phyloP scores from a whole-genome alignment of 2,329 filamentous ascomycete genomes.

The Penicillium hordei region DNA sequence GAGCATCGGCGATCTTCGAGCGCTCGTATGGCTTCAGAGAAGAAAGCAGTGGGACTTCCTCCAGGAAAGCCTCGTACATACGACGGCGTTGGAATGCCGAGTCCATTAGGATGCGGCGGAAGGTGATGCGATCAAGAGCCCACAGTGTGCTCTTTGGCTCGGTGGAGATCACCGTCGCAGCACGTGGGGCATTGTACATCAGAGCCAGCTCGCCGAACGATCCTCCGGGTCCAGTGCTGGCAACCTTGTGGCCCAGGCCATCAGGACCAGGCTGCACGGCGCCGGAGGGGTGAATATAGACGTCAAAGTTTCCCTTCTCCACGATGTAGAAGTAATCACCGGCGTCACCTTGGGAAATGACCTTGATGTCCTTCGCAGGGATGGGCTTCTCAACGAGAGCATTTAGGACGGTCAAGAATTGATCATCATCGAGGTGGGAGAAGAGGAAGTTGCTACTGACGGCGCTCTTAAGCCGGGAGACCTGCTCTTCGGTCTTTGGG shows the following conservation, averaged over 20 bases:
- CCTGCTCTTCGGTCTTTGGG: slow-evolving; percentile 78
- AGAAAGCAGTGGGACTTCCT: slow-evolving; percentile 83
- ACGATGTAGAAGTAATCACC: slow-evolving; percentile 98
- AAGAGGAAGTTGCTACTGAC: slow-evolving; percentile 93
- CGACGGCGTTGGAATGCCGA: slow-evolving; percentile 92
- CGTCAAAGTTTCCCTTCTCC: slow-evolving; percentile 84
- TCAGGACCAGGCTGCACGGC: slow-evolving; percentile 74
- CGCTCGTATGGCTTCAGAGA: slow-evolving; percentile 88
- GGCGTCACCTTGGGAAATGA: slow-evolving; percentile 92
- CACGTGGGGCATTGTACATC: slow-evolving; percentile 98
- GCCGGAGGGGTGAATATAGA: slow-evolving; percentile 81
- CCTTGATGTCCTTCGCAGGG: slow-evolving; percentile 83
- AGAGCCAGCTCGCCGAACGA: slow-evolving; percentile 95
- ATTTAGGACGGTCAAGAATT: slow-evolving; percentile 80
- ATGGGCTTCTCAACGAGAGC: slow-evolving; percentile 94
- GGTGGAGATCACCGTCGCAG: slow-evolving; percentile 85
- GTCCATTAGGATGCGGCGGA: slow-evolving; percentile 97
- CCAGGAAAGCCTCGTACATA: slow-evolving; percentile 96
- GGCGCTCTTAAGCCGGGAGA: slow-evolving; percentile 73
- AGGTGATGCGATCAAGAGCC: slow-evolving; percentile 93
- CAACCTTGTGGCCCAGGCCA: slow-evolving; percentile 80
- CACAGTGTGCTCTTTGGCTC: slow-evolving; percentile 79
- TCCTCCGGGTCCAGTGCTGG: slow-evolving; percentile 78
- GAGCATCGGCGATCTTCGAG: slow-evolving; percentile 93
- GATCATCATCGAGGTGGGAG: slow-evolving; percentile 90